These are phyloP conservation scores for Monosporascus sp. DNA, from an alignment of 2,329 filamentous ascomycete genomes.

Conservation along the genomic window DNA sequence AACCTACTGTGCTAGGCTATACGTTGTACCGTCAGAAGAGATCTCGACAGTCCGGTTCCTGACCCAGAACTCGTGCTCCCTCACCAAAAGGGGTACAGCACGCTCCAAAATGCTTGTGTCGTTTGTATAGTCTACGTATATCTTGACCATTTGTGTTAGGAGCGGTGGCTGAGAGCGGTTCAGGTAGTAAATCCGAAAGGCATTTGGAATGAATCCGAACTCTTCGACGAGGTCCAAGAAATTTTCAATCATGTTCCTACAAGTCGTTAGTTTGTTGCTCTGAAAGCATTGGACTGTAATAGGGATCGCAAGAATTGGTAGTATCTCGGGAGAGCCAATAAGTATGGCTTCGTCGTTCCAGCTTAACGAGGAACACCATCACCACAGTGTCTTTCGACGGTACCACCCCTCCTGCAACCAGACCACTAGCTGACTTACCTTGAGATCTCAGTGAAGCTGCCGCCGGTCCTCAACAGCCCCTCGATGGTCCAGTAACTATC, in stretches of 20 bases:
- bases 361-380: neutral
- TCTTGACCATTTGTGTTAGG: constrained; percentile 59
- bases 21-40: constrained; percentile 38
- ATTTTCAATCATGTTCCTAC: constrained; percentile 60
- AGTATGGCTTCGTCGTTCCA: neutral
- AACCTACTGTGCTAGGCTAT: constrained; percentile 50
- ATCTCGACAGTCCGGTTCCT: constrained; percentile 54
- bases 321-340: no score
- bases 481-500: constrained; percentile 65
- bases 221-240: constrained; percentile 61
- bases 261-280: neutral
- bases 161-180: constrained; percentile 64
- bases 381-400: neutral
- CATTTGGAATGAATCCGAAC: constrained; percentile 63
- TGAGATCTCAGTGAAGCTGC: constrained; percentile 57
- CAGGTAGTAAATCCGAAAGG: constrained; percentile 61
- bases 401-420: no score
- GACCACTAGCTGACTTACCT: constrained; percentile 22
- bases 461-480: constrained; percentile 59
- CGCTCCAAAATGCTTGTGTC: constrained; percentile 55
- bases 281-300: neutral
- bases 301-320: neutral
- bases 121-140: constrained; percentile 59
- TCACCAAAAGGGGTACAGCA: constrained; percentile 56
- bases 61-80: constrained; percentile 59